Percentiles rank a stretch among this genome's conserved stretches.
These are phyloP conservation scores for Ogataea pignaliae DNA, from an alignment of 805 yeast genomes.

Conservation along the genomic window DNA sequence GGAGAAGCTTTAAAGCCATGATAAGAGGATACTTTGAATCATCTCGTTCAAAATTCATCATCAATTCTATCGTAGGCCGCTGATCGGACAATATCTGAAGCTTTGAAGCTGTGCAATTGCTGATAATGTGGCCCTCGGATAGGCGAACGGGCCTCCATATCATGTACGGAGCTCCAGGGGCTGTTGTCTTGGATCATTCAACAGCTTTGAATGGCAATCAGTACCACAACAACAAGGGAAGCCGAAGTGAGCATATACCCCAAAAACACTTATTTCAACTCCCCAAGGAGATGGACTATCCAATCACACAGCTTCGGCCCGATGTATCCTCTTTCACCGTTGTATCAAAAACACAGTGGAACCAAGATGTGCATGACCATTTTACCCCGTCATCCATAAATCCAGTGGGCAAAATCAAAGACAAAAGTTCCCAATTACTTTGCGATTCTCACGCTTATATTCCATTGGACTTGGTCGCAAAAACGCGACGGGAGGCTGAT, in stretches of 20 bases:
- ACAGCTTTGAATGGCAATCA: too few relatives aligned
- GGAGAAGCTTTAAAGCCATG: too few relatives aligned
- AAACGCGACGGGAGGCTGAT: conserved; percentile 25
- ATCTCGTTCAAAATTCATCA: too few relatives aligned
- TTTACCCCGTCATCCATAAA: neutral
- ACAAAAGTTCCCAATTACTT: conserved; percentile 5
- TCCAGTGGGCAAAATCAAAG: conserved; percentile 1
- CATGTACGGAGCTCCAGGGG: conserved; percentile 41
- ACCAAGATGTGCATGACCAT: neutral
- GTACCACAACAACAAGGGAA: conserved; percentile 6
- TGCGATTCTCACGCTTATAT: conserved; percentile 12
- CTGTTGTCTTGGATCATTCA: conserved; percentile 14
- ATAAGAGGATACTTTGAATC: too few relatives aligned
- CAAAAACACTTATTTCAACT: conserved; percentile 3
- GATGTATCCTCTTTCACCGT: conserved; percentile 11
- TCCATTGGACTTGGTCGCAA: conserved; percentile 23
- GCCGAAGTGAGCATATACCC: neutral
- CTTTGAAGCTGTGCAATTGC: too few relatives aligned
- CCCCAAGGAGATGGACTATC: conserved; percentile 5
- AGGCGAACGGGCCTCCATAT: conserved; percentile 31
- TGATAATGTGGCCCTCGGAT: neutral
- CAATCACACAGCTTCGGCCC: conserved; percentile 4
- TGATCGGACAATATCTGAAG: too few relatives aligned
- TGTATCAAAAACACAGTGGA: conserved; percentile 6
- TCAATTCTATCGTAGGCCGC: too few relatives aligned